Base-by-base conservation (phyloP, 2,329 filamentous ascomycete genomes). In the Lasiodiplodia sp. region DNA sequence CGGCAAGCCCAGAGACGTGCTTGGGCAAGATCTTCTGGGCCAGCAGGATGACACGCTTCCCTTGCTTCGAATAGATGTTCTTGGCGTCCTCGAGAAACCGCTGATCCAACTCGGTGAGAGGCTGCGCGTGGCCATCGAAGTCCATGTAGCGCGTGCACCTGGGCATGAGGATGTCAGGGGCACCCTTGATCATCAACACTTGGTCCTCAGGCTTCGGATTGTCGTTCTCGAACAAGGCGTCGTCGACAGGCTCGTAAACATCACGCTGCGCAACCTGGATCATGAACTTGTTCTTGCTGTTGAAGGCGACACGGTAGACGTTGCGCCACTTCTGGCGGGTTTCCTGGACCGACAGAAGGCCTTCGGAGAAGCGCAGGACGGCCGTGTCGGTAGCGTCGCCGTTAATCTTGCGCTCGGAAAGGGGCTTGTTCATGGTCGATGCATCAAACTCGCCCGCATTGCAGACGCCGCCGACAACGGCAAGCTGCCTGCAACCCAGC, bases 271-370 rank as follows among this genome's bases (percentile, higher is more conserved):
- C 51, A 0, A 89, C 85, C 40, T 88, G 85, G 67, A 94, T 86
- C 88, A 93, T 94, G 76, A 89, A 94, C 78, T 94, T 94, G 80
- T 93, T 94, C 82, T 92, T 92, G 80, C 90, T 92, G 81, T 94
- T 94, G 78, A 94, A 94, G 0, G 90, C 87, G 34, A 80, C 76
- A 63, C 78, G 77, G 72, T 89, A 93, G 2, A 86, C 85, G 65
- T 86, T 89, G 64, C 86, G 85, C 90, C 90, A 93, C 71, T 85
- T 82, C 16, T 84, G 82, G 8, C 89, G 86, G 5, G 91, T 80
- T 63, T 90, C 85, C 0, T 84, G 78, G 0, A 92, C 87, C 0
- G 87, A 81, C 0, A 86, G 86, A 57, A 94, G 82, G 3, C 82
- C 81, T 76, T 94, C 91, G 0, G 91, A 88, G 68, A 94, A 90